Base-by-base conservation (phyloP, 1,139 yeast genomes). In the Scheffersomyces cryptocercus region DNA sequence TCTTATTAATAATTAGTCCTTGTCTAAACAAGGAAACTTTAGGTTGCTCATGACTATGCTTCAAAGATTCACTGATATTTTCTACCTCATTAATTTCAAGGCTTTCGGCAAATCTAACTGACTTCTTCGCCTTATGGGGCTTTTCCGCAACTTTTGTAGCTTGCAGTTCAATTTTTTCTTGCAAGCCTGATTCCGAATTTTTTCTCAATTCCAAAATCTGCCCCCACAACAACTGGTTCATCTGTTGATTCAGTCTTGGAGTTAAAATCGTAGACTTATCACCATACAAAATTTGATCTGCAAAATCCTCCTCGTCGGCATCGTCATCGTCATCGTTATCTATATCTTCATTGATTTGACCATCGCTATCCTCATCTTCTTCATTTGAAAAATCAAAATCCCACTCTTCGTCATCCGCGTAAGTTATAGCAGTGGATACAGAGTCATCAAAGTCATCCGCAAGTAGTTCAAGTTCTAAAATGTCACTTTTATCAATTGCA, bases 31-130 rank as follows among this genome's bases (percentile, higher is more conserved):
- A 50, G 8, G 71, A 58, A 33, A 36, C 29, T 49, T 54, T 43
- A 40, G 60, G 36, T 38, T 49, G 39, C 16, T 52, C 55, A 28
- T 53, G 51, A 11, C 73, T 67, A 4, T 59, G 55, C 50, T 66
- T 73, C 28, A 79, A 64, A 38, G 75, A 76, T 29, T 72, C 75
- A 58, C 84, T 81, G 12, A 82, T 67, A 54, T 77, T 79, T 40
- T 81, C 85, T 26, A 84, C 72, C 51, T 81, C 84, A 44, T 78
- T 79, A n/a, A 84, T 72, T 43, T 81, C 79, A 38, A 81, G 67
- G 2, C 63, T 59, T 2, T 73, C 67, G 1, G 82, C 75, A 62
- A 82, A 83, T 15, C 76, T 68, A 16, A 83, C 88, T 7, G 71
- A 60, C 51, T 81, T 80, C 49, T 67, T 68, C 3, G 30, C 33